These are phyloP conservation scores for Sordariomycetes sp. DNA, from an alignment of 2,329 filamentous ascomycete species.

Conservation along the genomic window DNA sequence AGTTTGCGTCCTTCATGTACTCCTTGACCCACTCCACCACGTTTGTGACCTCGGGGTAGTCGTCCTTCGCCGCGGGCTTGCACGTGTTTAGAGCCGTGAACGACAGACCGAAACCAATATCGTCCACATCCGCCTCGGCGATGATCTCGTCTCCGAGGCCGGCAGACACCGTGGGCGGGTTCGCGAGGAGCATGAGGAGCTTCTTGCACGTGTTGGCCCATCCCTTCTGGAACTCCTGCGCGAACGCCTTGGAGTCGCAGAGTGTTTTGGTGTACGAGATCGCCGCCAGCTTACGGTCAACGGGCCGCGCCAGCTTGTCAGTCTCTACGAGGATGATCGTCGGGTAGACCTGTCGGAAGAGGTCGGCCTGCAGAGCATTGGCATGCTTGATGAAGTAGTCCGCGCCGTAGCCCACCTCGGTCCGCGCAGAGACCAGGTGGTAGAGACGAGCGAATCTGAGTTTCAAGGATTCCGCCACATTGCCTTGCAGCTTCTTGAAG, in stretches of 20 bases:
- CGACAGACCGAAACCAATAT: slow-evolving; percentile 87
- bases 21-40: slow-evolving; percentile 76
- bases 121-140: slow-evolving; percentile 83
- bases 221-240: slow-evolving; percentile 71
- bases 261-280: slow-evolving; percentile 89
- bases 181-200: slow-evolving; percentile 80
- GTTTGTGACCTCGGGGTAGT: slow-evolving; percentile 75
- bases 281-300: slow-evolving; percentile 88
- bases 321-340: slow-evolving; percentile 81
- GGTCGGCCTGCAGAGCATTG: slow-evolving; percentile 67
- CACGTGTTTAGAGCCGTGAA: slow-evolving; percentile 93
- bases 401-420: slow-evolving; percentile 73
- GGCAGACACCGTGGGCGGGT: slow-evolving; percentile 60
- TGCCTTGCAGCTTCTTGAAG: slow-evolving; percentile 63
- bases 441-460: slow-evolving; percentile 89
- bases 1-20: slow-evolving; percentile 69
- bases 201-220: slow-evolving; percentile 86
- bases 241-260: slow-evolving; percentile 76
- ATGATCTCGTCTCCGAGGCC: slow-evolving; percentile 66
- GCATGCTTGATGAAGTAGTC: slow-evolving; percentile 84
- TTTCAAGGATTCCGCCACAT: slow-evolving; percentile 66
- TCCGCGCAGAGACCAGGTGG: slow-evolving; percentile 72
- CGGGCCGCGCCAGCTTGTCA: slow-evolving; percentile 73
- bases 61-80: slow-evolving; percentile 61
- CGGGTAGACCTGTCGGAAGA: slow-evolving; percentile 80